These are phyloP conservation scores for Lachancea meyersii DNA, from an alignment of 805 yeast species.

Conservation along the genomic window DNA sequence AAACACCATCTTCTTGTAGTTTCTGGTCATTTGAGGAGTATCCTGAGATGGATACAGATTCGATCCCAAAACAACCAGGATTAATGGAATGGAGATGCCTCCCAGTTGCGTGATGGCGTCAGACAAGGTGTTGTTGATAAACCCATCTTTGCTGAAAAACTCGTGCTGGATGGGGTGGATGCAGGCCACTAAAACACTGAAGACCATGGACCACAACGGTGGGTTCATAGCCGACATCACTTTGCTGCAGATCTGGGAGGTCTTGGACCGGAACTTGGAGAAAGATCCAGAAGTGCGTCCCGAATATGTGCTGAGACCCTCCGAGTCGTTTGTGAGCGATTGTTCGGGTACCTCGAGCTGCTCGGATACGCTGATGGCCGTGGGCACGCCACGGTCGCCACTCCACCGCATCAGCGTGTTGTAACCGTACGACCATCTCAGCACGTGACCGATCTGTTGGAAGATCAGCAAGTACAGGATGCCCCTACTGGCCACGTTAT, in stretches of 20 bases:
- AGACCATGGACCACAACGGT: slow-evolving; percentile 73
- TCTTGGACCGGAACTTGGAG: slow-evolving; percentile 14
- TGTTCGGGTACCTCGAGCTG: slow-evolving; percentile 6
- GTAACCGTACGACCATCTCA: slow-evolving; percentile 87
- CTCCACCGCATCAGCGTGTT: slow-evolving; percentile 55
- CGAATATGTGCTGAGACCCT: slow-evolving; percentile 4
- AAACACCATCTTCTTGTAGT: slow-evolving; percentile 55
- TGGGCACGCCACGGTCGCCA: slow-evolving; percentile 18
- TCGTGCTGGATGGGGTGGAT: slow-evolving; percentile 50
- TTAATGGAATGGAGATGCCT: slow-evolving; percentile 69
- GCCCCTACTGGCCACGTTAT: slow-evolving; percentile 73
- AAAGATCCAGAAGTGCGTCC: slow-evolving; percentile 11
- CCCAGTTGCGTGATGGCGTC: slow-evolving; percentile 62
- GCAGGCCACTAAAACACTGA: slow-evolving; percentile 64
- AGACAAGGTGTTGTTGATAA: slow-evolving; percentile 59
- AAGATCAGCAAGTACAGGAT: slow-evolving; percentile 65
- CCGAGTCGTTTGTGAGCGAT: not conserved
- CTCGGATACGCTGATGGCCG: slow-evolving; percentile 2
- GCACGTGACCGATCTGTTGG: slow-evolving; percentile 77
- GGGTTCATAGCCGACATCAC: slow-evolving; percentile 59
- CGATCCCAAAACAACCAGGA: slow-evolving; percentile 71
- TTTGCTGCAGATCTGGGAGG: slow-evolving; percentile 12
- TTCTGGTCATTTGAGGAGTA: slow-evolving; percentile 57
- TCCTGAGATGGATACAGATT: slow-evolving; percentile 65
- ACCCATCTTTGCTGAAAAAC: slow-evolving; percentile 54